Percentiles rank a stretch among this genome's conserved stretches.
phyloP scores from a whole-genome alignment of 768 basidiomycete species.

The Kwoniella sp. region DNA sequence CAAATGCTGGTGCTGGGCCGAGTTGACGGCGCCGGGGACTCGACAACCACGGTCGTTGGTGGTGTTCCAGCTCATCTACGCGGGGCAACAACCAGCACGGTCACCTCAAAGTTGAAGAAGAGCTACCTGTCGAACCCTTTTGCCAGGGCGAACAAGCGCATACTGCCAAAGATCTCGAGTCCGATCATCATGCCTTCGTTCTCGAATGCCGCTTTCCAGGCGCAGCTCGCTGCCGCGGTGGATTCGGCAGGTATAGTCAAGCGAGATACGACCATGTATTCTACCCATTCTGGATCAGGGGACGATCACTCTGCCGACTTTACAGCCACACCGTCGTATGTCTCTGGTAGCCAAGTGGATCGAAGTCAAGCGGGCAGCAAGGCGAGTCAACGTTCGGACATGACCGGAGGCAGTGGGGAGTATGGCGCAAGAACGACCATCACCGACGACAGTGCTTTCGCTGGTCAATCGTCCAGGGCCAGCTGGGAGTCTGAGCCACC shows the following conservation, averaged over 20 bases:
- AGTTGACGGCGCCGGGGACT: conserved; percentile 2
- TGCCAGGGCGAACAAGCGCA: conserved; percentile 4
- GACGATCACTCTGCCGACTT: conserved; percentile 6
- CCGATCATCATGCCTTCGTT: conserved; percentile 32
- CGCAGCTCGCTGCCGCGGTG: conserved; percentile 33
- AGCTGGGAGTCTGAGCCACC: conserved; percentile 41
- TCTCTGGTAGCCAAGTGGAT: conserved; percentile 9
- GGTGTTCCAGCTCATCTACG: not conserved
- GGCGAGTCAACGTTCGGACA: conserved; percentile 11
- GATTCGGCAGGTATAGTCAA: conserved; percentile 32
- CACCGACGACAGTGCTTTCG: conserved; percentile 17
- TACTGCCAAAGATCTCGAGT: conserved; percentile 29
- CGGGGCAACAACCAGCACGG: conserved; percentile 1
- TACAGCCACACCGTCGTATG: conserved; percentile 12
- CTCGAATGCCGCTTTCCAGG: conserved; percentile 36
- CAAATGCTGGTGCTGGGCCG: conserved; percentile 14
- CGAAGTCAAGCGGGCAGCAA: conserved; percentile 7
- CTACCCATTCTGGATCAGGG: not conserved
- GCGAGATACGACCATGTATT: conserved; percentile 14
- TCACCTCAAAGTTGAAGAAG: not conserved
- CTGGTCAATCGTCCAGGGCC: conserved; percentile 19
- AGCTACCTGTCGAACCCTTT: conserved; percentile 27
- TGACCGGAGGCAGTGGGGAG: not conserved
- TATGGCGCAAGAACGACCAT: conserved; percentile 12
- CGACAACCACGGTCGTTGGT: conserved; percentile 5